Evolutionary conservation across 2,329 filamentous ascomycete genomes (phyloP).

Genomic region (Colletotrichum neosansevieriae): DNA sequence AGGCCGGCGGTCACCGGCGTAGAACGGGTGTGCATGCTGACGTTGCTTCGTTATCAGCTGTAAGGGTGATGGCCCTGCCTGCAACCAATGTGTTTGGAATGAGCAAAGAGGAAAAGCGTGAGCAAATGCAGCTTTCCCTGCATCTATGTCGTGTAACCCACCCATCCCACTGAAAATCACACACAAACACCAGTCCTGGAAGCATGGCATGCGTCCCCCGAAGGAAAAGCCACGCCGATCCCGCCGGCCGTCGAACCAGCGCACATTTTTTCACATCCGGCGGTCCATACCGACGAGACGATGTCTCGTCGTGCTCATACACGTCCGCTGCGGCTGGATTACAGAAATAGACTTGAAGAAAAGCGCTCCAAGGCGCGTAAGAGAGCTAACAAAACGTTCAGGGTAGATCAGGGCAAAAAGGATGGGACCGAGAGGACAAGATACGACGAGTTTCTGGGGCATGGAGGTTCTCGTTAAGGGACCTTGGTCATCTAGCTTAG

Average conservation of each 20-base stretch:
- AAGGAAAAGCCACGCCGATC: constrained; percentile 13
- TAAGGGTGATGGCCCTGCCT: constrained; percentile 67
- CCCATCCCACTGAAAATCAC: background rate
- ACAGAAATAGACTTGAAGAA: too few species aligned
- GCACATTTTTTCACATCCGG: too few species aligned
- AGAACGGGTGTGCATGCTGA: constrained; percentile 7
- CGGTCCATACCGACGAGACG: too few species aligned
- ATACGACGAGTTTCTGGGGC: too few species aligned
- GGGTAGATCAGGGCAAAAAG: too few species aligned
- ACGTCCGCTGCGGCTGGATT: too few species aligned
- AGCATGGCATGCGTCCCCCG: background rate
- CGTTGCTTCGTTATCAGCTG: constrained; percentile 48
- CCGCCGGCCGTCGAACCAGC: background rate
- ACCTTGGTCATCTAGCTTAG: constrained; percentile 28
- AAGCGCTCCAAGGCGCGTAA: too few species aligned
- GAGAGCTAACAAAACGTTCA: too few species aligned
- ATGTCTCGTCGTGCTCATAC: too few species aligned
- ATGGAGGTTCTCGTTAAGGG: too few species aligned
- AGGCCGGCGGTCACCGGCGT: constrained; percentile 19
- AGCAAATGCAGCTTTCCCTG: constrained; percentile 10
- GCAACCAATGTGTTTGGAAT: constrained; percentile 50
- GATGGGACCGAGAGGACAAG: too few species aligned
- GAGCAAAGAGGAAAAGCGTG: constrained; percentile 53
- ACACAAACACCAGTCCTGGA: constrained; percentile 44
- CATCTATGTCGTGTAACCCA: constrained; percentile 9